Evolutionary conservation across 768 basidiomycete genomes (phyloP).

Genomic region (Pleurotus platypus): DNA sequence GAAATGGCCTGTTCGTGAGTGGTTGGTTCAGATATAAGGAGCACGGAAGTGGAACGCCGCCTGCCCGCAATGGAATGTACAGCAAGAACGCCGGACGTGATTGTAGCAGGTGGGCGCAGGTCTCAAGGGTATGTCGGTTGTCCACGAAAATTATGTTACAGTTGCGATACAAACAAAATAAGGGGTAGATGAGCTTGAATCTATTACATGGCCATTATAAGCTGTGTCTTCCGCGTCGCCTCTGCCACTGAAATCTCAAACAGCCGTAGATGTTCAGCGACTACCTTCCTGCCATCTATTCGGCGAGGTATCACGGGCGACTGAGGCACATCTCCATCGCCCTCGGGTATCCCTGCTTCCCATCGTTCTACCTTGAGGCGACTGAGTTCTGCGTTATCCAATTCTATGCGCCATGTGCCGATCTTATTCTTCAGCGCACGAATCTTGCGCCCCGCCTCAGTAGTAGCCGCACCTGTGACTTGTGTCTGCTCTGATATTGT

Average conservation of each 20-base stretch:
- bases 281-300: constrained; percentile 67
- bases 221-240: constrained; percentile 71
- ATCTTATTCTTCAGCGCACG: constrained; percentile 83
- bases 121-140: too few species aligned
- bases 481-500: constrained; percentile 86
- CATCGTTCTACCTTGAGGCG: constrained; percentile 72
- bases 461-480: constrained; percentile 80
- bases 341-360: constrained; percentile 62
- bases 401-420: constrained; percentile 75
- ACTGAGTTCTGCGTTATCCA: constrained; percentile 83
- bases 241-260: constrained; percentile 72
- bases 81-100: too few species aligned
- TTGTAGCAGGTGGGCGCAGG: too few species aligned
- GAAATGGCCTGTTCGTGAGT: too few species aligned
- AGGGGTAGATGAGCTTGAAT: neutral
- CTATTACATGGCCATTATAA: constrained; percentile 72
- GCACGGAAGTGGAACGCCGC: too few species aligned
- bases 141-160: too few species aligned
- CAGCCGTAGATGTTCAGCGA: constrained; percentile 74
- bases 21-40: too few species aligned
- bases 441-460: constrained; percentile 84
- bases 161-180: neutral
- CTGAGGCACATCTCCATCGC: constrained; percentile 24
- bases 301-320: constrained; percentile 30
- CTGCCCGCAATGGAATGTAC: too few species aligned